Evolutionary conservation across 495 filamentous ascomycete genomes (phyloP), one percentile per base, ranked within the genome.

Genomic region (Entonaema liquescens): DNA sequence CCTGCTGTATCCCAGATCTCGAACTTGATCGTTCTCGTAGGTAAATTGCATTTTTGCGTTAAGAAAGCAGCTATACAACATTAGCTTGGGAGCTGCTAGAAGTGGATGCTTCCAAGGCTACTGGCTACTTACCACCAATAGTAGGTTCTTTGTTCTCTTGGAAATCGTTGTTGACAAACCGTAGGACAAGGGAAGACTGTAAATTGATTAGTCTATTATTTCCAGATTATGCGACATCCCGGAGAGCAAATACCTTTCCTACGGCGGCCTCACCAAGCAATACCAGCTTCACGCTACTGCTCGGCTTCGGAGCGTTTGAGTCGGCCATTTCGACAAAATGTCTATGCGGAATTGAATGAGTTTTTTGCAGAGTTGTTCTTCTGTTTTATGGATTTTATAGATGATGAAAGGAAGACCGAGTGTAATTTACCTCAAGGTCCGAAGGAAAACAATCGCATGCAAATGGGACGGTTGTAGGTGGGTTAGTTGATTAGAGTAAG

Each of bases 141-240:
- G 95, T 99, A 49, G 95, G 95, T 78, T 99, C 95, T 85, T 99
- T 99, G 80, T 99, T 99, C 82, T 98, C 96, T 84, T 99, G 95
- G 76, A 98, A 99, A 83, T 98, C 95, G 83, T 99, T 94, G 87
- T 98, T 99, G 77, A 99, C 95, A 79, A 99, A 99, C 74, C 95
- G 93, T 72, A 99, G 88, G 60, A 99, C 95, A 56, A 99, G 90
- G 42, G 95, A 99, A 40, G 96, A 98, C 95, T 99, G 69, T 44
- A 23, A 17, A 26, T 21, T 2, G 11, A 61, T 78, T 65, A 79
- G 78, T 68, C 60, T 62, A n/a, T 15, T 50, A 13, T 55, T 56
- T 47, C 15, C 33, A 40, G 58, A 31, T 12, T 70, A 28, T 23
- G 9, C 23, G 28, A 12, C 40, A 53, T 50, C 19, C 15, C 8